phyloP scores from a whole-genome alignment of 2,329 filamentous ascomycete genomes.

The Zasmidium cellare region DNA sequence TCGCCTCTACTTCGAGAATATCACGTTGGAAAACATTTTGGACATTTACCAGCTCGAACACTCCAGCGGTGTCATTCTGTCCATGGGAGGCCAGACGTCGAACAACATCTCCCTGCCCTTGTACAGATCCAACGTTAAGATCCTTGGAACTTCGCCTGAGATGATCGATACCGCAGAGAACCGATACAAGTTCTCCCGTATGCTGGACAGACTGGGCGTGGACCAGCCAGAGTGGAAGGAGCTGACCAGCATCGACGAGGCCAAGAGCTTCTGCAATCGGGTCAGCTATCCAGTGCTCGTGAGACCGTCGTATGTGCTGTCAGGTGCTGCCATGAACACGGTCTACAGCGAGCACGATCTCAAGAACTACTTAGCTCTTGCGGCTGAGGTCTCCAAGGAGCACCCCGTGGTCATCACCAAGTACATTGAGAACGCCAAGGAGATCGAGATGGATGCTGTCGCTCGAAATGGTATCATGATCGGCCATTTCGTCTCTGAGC shows the following conservation, averaged over 20 bases:
- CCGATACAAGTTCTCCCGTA: constrained; percentile 96
- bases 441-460: constrained; percentile 99
- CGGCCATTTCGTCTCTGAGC: constrained; percentile 96
- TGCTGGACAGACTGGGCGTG: constrained; percentile 91
- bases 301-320: constrained; percentile 93
- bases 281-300: constrained; percentile 94
- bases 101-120: constrained; percentile 96
- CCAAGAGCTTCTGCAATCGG: constrained; percentile 79
- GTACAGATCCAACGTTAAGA: constrained; percentile 84
- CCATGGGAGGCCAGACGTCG: constrained; percentile 95
- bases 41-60: constrained; percentile 91
- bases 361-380: constrained; percentile 83
- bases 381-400: constrained; percentile 88
- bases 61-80: constrained; percentile 81
- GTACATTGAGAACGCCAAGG: constrained; percentile 98
- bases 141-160: constrained; percentile 92
- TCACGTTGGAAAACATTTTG: constrained; percentile 54
- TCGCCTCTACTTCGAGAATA: constrained; percentile 92
- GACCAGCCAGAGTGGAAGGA: constrained; percentile 99
- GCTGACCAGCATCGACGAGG: constrained; percentile 90
- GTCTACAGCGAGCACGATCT: constrained; percentile 95
- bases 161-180: constrained; percentile 99
- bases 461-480: constrained; percentile 86
- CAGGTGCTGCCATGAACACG: constrained; percentile 98
- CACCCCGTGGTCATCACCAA: constrained; percentile 98